Evolutionary conservation across 2,329 filamentous ascomycete genomes (phyloP).

Genomic region (Zasmidium angulare): DNA sequence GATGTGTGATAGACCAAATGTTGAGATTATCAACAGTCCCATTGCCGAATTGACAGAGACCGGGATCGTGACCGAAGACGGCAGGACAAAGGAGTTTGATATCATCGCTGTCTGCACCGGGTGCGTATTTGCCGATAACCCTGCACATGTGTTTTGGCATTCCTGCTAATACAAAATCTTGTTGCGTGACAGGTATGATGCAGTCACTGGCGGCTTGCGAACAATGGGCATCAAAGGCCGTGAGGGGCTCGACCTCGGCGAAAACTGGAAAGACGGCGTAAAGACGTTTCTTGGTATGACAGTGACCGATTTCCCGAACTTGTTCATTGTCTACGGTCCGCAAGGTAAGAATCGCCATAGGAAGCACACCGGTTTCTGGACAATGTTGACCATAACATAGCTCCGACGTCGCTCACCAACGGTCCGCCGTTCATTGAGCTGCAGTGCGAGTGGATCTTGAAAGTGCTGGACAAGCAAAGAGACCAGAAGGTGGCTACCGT

Average conservation of each 20-base stretch:
- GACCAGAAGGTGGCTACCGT: conserved; percentile 41
- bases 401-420: conserved; percentile 47
- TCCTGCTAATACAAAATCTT: too few species aligned
- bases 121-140: too few species aligned
- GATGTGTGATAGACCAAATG: conserved; percentile 41
- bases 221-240: conserved; percentile 38
- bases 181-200: too few species aligned
- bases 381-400: conserved; percentile 5
- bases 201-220: conserved; percentile 35
- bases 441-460: conserved; percentile 48
- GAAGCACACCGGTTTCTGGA: not conserved
- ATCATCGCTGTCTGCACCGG: conserved; percentile 46
- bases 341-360: conserved; percentile 1
- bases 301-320: conserved; percentile 35
- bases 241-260: conserved; percentile 39
- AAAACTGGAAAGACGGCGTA: conserved; percentile 45
- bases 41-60: conserved; percentile 45
- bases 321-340: conserved; percentile 32
- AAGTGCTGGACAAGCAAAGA: conserved; percentile 42
- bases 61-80: conserved; percentile 44
- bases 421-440: conserved; percentile 47
- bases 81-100: conserved; percentile 39
- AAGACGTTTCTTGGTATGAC: conserved; percentile 42
- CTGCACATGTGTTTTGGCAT: too few species aligned
- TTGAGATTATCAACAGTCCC: conserved; percentile 43